A percentile compares a stretch with the other conserved stretches of the same genome.
Evolutionary conservation across 1,139 yeast species (phyloP).

Genomic region (Yamadazyma siamensis): DNA sequence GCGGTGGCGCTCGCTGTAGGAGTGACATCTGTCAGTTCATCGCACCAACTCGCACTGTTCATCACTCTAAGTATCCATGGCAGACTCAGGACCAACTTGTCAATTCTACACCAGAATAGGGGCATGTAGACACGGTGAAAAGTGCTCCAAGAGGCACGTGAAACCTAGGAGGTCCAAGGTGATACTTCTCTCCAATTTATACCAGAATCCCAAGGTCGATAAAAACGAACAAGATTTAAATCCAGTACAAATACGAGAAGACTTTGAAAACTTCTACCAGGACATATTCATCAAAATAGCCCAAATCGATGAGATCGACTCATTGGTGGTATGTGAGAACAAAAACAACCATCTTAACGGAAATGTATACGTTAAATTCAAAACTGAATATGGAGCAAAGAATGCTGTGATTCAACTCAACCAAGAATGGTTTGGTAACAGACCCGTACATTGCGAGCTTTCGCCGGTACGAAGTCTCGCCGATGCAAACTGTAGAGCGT

Average conservation of each 20-base stretch:
- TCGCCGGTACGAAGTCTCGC: conserved; percentile 71
- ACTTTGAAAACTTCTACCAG: conserved; percentile 65
- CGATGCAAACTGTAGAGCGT: conserved; percentile 75
- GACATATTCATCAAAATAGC: conserved; percentile 72
- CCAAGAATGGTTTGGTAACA: conserved; percentile 75
- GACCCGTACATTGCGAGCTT: conserved; percentile 79
- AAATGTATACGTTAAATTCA: conserved; percentile 71
- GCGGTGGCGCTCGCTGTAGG: no score
- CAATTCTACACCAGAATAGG: conserved; percentile 80
- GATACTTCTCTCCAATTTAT: conserved; percentile 64
- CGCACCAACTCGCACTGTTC: no score
- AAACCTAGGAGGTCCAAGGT: conserved; percentile 69
- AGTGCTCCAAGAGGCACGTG: conserved; percentile 75
- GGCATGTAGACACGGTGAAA: conserved; percentile 91
- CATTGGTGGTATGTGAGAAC: conserved; percentile 78
- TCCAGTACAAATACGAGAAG: conserved; percentile 43
- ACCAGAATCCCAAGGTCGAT: conserved; percentile 57
- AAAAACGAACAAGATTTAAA: conserved; percentile 29
- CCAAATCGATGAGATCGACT: conserved; percentile 60
- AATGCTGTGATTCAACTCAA: conserved; percentile 61
- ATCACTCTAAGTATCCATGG: no score
- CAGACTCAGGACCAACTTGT: no score
- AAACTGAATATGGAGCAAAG: conserved; percentile 54
- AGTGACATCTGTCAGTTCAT: no score
- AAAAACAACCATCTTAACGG: conserved; percentile 79